A percentile compares a stretch with the other conserved stretches of the same genome.
Conservation (phyloP, 2,329 filamentous ascomycete species). For the Diaporthe humulicola region DNA sequence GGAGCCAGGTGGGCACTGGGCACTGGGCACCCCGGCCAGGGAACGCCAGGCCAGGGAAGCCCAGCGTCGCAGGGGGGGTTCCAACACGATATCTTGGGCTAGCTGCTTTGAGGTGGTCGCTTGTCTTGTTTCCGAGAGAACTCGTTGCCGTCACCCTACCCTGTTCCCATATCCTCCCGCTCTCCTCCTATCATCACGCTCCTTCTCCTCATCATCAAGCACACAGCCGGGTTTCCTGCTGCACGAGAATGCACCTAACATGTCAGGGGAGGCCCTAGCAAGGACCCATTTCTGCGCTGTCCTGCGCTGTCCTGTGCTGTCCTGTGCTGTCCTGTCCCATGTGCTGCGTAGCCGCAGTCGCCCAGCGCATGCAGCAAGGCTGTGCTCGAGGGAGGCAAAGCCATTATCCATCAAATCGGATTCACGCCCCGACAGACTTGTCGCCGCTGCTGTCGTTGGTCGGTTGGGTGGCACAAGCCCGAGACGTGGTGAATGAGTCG, state of each 20-base stretch:
- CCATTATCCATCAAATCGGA: neutral
- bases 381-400: neutral
- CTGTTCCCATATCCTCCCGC: neutral
- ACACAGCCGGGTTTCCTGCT: neutral
- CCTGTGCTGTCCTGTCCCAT: neutral
- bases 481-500: neutral
- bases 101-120: conserved; percentile 18
- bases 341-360: neutral
- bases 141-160: neutral
- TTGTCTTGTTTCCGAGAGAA: conserved; percentile 23
- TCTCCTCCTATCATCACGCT: neutral
- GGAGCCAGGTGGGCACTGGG: conserved; percentile 18
- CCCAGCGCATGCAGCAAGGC: neutral
- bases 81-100: neutral
- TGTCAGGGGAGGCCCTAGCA: conserved; percentile 6
- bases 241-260: neutral
- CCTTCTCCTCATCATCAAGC: conserved; percentile 2
- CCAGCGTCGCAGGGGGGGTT: neutral
- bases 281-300: conserved; percentile 8
- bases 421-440: neutral
- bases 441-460: neutral
- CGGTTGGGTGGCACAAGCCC: neutral
- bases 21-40: neutral
- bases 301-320: neutral
- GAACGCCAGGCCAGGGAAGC: neutral